phyloP scores from a whole-genome alignment of 2,329 filamentous ascomycete species.

The Exophiala oligosperma region DNA sequence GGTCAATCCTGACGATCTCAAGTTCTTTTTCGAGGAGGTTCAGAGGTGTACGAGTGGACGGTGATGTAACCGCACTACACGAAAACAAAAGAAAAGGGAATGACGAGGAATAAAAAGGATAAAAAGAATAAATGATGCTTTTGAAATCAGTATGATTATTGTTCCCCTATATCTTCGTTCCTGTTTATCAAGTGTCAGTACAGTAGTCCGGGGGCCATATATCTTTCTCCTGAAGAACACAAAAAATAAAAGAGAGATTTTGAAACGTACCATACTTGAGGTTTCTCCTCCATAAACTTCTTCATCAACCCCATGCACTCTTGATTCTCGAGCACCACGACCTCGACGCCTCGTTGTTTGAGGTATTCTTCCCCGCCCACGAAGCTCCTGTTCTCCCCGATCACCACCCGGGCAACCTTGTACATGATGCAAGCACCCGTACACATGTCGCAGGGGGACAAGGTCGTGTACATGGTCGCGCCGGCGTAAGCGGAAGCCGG shows the following conservation, averaged over 20 bases:
- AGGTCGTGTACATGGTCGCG: conserved; percentile 79
- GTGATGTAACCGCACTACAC: background rate
- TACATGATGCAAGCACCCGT: conserved; percentile 77
- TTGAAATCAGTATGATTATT: background rate
- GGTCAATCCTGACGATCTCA: conserved; percentile 89
- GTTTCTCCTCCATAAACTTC: conserved; percentile 70
- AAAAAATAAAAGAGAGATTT: background rate
- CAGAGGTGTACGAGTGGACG: conserved; percentile 57
- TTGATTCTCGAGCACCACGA: conserved; percentile 66
- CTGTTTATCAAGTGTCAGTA: conserved; percentile 35
- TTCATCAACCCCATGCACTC: conserved; percentile 70
- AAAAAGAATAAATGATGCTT: no score
- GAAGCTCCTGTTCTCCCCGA: conserved; percentile 76
- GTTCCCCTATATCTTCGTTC: conserved; percentile 59
- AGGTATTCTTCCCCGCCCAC: conserved; percentile 72
- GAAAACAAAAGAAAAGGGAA: background rate
- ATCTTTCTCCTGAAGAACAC: background rate
- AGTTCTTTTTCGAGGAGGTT: conserved; percentile 91
- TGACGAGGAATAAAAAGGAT: no score
- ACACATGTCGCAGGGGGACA: conserved; percentile 81
- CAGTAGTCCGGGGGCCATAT: background rate
- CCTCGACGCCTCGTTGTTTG: conserved; percentile 66
- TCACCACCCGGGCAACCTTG: conserved; percentile 70
- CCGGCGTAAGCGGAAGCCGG: conserved; percentile 68
- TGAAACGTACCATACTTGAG: conserved; percentile 64